Evolutionary conservation across 176 grass and related monocot genomes (phyloP), one percentile per base, ranked within the genome.

Genomic region (Microstegium vimineum): DNA sequence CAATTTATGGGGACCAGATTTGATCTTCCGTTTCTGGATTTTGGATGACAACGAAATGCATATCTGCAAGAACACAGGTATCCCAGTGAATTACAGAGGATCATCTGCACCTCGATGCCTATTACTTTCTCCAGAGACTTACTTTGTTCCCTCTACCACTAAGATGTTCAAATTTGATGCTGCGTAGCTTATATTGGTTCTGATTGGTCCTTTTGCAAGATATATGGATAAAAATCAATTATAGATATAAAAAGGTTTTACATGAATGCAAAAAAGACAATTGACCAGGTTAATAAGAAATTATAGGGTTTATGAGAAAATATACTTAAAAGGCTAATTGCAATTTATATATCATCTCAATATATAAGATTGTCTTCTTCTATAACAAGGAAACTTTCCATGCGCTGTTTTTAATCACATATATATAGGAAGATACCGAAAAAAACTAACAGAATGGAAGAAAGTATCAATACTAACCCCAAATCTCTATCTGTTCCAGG

Each of bases 41-140:
- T 93, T 89, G 93, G 90, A 84, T 95, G 85, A 47, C 93, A 95
- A 40, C 93, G 87, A 75, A 95, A 95, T 51, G 82, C 30, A 67
- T 87, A 95, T 73, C 88, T 93, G 88, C 81, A 69, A 75, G 73
- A 84, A 77, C 66, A 78, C 10, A 54, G 71, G 43, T 76, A 76
- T 25, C 20, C 10, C 56, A 59, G 9, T 59, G 18, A 86, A 30
- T 66, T 71, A 73, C 13, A 75, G 4, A 69, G 17, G 31, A 38
- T 61, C 22, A 22, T 61, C 36, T 27, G 61, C 47, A 68, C n/a
- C 41, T 75, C 1, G n/a, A 31, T 51, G 22, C 15, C 61, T 59
- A n/a, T 37, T 62, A 69, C n/a, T 52, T 75, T 85, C 18, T 69
- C 66, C 31, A 61, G 68, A 23, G 68, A 40, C 46, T 65, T 16